Percentiles rank a stretch among this genome's conserved stretches.
phyloP scores from a whole-genome alignment of 2,329 filamentous ascomycete genomes.

The Purpureocillium takamizusanense region DNA sequence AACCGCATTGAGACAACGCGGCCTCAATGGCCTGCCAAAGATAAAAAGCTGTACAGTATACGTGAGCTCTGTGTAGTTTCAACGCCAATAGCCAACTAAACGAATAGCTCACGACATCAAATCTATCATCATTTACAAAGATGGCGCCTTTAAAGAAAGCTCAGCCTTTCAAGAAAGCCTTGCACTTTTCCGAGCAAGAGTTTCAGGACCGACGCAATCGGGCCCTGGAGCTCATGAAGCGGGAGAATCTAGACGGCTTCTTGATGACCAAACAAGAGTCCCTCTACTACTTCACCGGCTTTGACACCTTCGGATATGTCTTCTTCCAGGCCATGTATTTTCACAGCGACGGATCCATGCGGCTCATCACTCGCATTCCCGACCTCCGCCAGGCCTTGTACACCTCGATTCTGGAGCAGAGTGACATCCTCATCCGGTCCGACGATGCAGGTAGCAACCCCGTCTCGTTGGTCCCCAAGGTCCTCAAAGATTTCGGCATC shows the following conservation, averaged over 20 bases:
- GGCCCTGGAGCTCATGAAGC: slow-evolving; percentile 6
- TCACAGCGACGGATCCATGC: slow-evolving; percentile 21
- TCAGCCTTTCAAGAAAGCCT: slow-evolving; percentile 5
- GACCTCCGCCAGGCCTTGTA: slow-evolving; percentile 23
- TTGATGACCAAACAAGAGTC: slow-evolving; percentile 25
- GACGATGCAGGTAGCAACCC: no score
- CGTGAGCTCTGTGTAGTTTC: no score
- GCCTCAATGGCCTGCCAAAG: no score
- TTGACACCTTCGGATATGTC: slow-evolving; percentile 25
- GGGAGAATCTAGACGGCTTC: slow-evolving; percentile 23
- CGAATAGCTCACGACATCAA: no score
- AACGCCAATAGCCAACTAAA: no score
- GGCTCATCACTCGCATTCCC: slow-evolving; percentile 18
- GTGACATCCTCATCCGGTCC: no score
- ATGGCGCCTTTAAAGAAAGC: slow-evolving; percentile 2
- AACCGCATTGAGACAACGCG: no score
- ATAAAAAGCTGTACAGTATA: no score
- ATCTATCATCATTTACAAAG: no score
- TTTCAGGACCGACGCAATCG: slow-evolving; percentile 4
- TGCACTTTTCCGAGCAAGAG: slow-evolving; percentile 5
- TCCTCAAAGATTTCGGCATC: no score
- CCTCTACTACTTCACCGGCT: slow-evolving; percentile 20
- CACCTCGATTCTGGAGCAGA: slow-evolving; percentile 14
- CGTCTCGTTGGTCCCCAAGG: no score
- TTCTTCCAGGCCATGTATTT: slow-evolving; percentile 27